Evolutionary conservation across 2,329 filamentous ascomycete genomes (phyloP).

Genomic region (Diaporthe citrichinensis): DNA sequence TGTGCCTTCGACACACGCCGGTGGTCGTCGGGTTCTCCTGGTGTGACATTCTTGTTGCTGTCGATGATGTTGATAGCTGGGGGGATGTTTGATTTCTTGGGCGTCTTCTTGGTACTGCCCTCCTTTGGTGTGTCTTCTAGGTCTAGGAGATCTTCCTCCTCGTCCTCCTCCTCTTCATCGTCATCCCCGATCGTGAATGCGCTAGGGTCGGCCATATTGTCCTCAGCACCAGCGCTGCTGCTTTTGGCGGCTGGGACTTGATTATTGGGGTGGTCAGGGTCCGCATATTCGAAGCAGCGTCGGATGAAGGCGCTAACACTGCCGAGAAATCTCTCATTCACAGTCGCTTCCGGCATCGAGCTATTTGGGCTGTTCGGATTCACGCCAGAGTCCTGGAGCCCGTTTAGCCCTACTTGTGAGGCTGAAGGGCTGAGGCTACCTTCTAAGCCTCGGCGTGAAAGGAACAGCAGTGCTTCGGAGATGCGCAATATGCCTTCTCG

Average conservation of each 20-base stretch:
- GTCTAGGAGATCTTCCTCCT: slow-evolving; percentile 72
- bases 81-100: slow-evolving; percentile 40
- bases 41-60: slow-evolving; percentile 40
- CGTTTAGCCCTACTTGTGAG: slow-evolving; percentile 68
- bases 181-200: slow-evolving; percentile 85
- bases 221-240: slow-evolving; percentile 44
- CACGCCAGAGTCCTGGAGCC: slow-evolving; percentile 50
- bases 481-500: slow-evolving; percentile 95
- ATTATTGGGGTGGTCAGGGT: slow-evolving; percentile 84
- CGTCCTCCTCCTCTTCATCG: slow-evolving; percentile 66
- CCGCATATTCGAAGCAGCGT: slow-evolving; percentile 97
- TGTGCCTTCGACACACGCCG: slow-evolving; percentile 72
- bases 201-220: slow-evolving; percentile 53
- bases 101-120: slow-evolving; percentile 47
- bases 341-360: slow-evolving; percentile 67
- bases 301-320: slow-evolving; percentile 97
- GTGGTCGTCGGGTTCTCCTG: slow-evolving; percentile 50
- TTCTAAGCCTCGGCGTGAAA: slow-evolving; percentile 89
- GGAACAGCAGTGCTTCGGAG: slow-evolving; percentile 92
- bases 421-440: slow-evolving; percentile 77
- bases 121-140: slow-evolving; percentile 62
- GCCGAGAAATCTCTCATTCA: slow-evolving; percentile 90
- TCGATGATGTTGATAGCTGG: slow-evolving; percentile 47
- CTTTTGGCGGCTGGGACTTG: slow-evolving; percentile 44
- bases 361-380: slow-evolving; percentile 52